Percentiles rank a stretch among this genome's conserved stretches.
These are phyloP conservation scores for Boletus rubroflammeus DNA, from an alignment of 768 basidiomycete genomes.

Conservation along the genomic window DNA sequence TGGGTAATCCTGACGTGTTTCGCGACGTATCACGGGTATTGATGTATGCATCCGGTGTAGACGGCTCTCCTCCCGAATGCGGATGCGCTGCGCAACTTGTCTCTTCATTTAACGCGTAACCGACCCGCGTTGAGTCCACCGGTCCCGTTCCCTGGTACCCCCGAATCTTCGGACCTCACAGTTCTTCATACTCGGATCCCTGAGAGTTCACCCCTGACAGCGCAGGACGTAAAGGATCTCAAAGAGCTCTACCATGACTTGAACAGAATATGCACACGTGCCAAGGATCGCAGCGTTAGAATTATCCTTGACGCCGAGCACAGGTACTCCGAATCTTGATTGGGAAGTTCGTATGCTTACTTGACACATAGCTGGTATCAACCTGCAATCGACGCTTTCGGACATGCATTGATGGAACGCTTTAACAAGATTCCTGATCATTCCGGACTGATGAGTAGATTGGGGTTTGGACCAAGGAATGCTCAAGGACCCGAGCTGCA, in stretches of 20 bases:
- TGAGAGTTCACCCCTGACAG: conserved; percentile 35
- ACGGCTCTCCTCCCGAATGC: conserved; percentile 68
- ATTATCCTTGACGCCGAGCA: conserved; percentile 87
- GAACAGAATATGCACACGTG: conserved; percentile 58
- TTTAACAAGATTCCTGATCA: conserved; percentile 54
- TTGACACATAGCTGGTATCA: conserved; percentile 48
- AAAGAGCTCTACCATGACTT: conserved; percentile 61
- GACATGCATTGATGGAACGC: conserved; percentile 66
- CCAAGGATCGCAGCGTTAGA: conserved; percentile 57
- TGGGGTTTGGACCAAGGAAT: neutral
- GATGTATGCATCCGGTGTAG: conserved; percentile 30
- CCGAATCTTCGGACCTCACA: conserved; percentile 55
- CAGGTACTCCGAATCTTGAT: conserved; percentile 36
- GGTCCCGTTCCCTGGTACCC: conserved; percentile 69
- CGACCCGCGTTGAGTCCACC: conserved; percentile 32
- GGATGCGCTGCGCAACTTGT: conserved; percentile 57
- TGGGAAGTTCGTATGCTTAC: conserved; percentile 4
- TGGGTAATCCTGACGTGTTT: conserved; percentile 31
- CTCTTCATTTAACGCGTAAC: conserved; percentile 49
- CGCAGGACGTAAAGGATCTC: conserved; percentile 58
- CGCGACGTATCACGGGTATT: neutral
- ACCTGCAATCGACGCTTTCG: conserved; percentile 81
- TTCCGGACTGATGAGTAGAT: conserved; percentile 1
- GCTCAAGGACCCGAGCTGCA: conserved; percentile 35
- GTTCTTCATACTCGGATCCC: conserved; percentile 36